A percentile compares a stretch with the other conserved stretches of the same genome.
Conservation (phyloP, 1,139 yeast species). For the Ogataea hybrid region DNA sequence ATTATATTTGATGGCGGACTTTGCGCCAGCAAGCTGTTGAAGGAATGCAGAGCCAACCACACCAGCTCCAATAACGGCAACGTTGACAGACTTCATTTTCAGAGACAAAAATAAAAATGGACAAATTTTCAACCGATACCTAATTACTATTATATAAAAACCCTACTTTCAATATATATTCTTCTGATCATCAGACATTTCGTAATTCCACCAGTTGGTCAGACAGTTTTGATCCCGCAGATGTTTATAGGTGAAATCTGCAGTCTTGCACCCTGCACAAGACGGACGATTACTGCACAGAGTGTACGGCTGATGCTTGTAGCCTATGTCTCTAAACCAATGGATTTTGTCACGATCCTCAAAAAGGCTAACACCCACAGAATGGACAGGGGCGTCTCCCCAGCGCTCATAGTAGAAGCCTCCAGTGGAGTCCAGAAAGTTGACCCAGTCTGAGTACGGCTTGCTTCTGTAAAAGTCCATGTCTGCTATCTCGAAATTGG, state of each 20-base stretch:
- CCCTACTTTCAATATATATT: slow-evolving; percentile 2
- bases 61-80: slow-evolving; percentile 89
- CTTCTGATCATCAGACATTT: slow-evolving; percentile 42
- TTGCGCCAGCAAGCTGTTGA: slow-evolving; percentile 55
- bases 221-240: slow-evolving; percentile 68
- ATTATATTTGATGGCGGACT: slow-evolving; percentile 57
- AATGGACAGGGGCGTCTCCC: slow-evolving; percentile 93
- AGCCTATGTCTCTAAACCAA: slow-evolving; percentile 89
- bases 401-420: slow-evolving; percentile 86
- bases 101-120: not conserved
- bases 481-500: slow-evolving; percentile 80
- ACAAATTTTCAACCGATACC: not conserved
- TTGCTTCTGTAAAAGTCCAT: slow-evolving; percentile 74
- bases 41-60: slow-evolving; percentile 93
- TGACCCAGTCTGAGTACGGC: slow-evolving; percentile 63
- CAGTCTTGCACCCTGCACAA: slow-evolving; percentile 42
- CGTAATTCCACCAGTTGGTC: slow-evolving; percentile 67
- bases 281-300: slow-evolving; percentile 58
- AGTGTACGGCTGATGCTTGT: slow-evolving; percentile 60
- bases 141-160: not conserved
- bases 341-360: slow-evolving; percentile 69
- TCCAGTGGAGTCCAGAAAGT: slow-evolving; percentile 63
- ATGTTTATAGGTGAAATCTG: slow-evolving; percentile 43
- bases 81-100: slow-evolving; percentile 55
- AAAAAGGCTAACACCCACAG: slow-evolving; percentile 71